phyloP scores from a whole-genome alignment of 306 rosid species.

The Sphenostylis stenocarpa region DNA sequence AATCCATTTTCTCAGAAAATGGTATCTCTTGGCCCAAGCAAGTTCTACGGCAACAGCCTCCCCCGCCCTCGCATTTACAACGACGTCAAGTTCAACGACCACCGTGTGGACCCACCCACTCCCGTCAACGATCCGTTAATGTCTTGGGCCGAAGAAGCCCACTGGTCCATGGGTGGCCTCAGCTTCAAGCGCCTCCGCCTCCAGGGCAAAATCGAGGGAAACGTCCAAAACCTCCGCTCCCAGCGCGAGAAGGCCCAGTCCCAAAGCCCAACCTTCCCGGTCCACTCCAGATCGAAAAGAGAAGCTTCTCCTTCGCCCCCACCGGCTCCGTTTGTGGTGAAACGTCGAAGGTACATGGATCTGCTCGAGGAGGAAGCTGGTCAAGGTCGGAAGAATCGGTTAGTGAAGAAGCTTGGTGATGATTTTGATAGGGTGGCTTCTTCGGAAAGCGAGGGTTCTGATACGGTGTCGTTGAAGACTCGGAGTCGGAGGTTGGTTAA shows the following conservation, averaged over 20 bases:
- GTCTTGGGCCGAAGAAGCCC: slow-evolving; percentile 83
- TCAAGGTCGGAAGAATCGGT: slow-evolving; percentile 39
- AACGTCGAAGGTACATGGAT: slow-evolving; percentile 48
- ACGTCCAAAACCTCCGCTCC: slow-evolving; percentile 56
- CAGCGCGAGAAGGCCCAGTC: slow-evolving; percentile 47
- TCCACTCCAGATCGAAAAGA: slow-evolving; percentile 14
- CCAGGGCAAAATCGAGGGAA: slow-evolving; percentile 86
- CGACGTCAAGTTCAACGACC: slow-evolving; percentile 60
- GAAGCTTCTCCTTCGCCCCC: slow-evolving; percentile 53
- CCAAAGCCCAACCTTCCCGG: background rate
- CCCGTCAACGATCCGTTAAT: slow-evolving; percentile 61
- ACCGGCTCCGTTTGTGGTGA: slow-evolving; percentile 57
- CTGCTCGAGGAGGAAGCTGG: slow-evolving; percentile 39
- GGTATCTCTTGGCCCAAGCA: slow-evolving; percentile 73
- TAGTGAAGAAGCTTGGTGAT: slow-evolving; percentile 82
- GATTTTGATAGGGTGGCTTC: slow-evolving; percentile 78
- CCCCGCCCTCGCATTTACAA: slow-evolving; percentile 86
- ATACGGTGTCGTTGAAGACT: slow-evolving; percentile 5
- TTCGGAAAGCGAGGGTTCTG: slow-evolving; percentile 33
- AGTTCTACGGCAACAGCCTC: slow-evolving; percentile 82
- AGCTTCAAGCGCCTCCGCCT: slow-evolving; percentile 69
- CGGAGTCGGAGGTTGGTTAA: slow-evolving; percentile 38
- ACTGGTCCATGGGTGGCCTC: slow-evolving; percentile 98
- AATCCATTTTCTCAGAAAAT: slow-evolving; percentile 9
- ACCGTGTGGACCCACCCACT: slow-evolving; percentile 69